Evolutionary conservation across 352 stramenopile genomes (phyloP), one percentile per base, ranked within the genome.

Genomic region (Phytophthora brassicae): DNA sequence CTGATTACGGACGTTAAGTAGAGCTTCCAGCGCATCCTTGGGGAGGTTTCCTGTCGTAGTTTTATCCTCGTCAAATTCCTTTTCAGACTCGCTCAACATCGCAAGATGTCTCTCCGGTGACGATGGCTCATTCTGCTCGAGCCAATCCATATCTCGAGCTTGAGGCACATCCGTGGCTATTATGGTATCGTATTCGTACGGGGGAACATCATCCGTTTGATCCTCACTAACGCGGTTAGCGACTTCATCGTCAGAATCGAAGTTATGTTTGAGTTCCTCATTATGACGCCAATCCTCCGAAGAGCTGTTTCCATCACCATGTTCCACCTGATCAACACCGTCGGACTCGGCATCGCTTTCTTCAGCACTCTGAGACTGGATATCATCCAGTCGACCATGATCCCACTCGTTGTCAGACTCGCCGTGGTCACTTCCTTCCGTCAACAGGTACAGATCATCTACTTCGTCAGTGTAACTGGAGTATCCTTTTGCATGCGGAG

Each of bases 1-100:
- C 47, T 68, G 47, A 19, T 66, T 26, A n/a, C 56, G 55, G 48
- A 77, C 47, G 7, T 66, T 55, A 11, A 70, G 31, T 46, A 77
- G 46, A 33, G 36, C 51, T 36, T 66, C 42, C 12, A 81, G 29
- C 16, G 73, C 56, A 19, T 75, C 73, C 45, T 59, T 64, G 8
- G 19, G 33, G 0, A 31, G 7, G 9, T 59, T 60, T 20, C 8
- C 6, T 33, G 55, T 36, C 3, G 13, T 33, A 16, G 16, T 28
- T 6, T 42, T 46, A 8, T 60, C 52, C 3, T 65, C 16, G 3
- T 50, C 31, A 16, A 22, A 20, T 57, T 62, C 38, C 16, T 64
- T 47, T 48, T 56, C 29, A 54, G 23, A 50, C 39, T 64, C 29
- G 4, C 17, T 51, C 47, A 13, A 43, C 20, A 31, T 19, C 20